Evolutionary conservation across 2,329 filamentous ascomycete species (phyloP), one percentile per base, ranked within the genome.

Genomic region (Shiraia sp.): DNA sequence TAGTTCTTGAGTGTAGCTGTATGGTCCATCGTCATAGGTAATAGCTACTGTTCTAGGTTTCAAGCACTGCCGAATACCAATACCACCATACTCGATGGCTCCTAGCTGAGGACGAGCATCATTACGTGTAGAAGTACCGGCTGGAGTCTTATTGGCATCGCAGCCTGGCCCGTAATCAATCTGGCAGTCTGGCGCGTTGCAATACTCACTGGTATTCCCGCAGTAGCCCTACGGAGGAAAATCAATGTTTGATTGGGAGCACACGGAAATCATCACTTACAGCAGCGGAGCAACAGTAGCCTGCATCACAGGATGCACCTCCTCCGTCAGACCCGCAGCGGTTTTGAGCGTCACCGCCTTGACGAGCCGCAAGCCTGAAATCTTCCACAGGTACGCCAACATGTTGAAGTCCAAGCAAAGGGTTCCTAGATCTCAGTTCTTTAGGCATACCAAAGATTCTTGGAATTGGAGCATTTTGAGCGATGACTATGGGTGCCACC

Each of bases 21-120:
- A 67, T 17, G 83, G 84, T 0, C 84, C 84, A 59, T 87, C 84
- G 55, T 87, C 83, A 49, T 79, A 87, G 0, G 83, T 87, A 39
- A 87, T 69, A 10, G 84, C 84, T 49, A 87, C 77, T 4, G 79
- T 80, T 37, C 81, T 80, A 2, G 76, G 71, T 12, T 54, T 56
- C 26, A 63, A 63, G 54, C 80, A 83, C 42, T 74, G 68, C 48
- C 79, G 80, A 43, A 86, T 79, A n/a, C 78, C 77, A 1, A 61
- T 72, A 24, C 77, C 72, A 16, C 82, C 82, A 42, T 85, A 84
- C 0, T 71, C 68, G 1, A 84, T 70, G 5, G 43, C 65, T 7
- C 83, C 83, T 2, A 80, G 57, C 22, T 78, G 70, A 2, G 79
- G 69, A 9, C 83, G 76, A 15, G 73, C 58, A 38, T 83, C 61